Conservation (phyloP, 164 flowering plant species). For the Taxillus chinensis region DNA sequence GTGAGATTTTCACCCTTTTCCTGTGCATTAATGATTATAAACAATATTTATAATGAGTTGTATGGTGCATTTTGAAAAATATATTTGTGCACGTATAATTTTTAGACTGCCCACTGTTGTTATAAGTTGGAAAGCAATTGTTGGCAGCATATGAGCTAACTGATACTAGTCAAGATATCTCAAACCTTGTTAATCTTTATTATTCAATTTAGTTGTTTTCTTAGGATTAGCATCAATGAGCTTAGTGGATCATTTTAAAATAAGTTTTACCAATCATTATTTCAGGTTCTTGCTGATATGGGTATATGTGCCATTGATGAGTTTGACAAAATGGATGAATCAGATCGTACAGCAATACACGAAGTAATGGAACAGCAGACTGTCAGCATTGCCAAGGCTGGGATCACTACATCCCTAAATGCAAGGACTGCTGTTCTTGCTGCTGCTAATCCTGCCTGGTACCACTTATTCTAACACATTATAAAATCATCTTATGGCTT, state of each 20-base stretch:
- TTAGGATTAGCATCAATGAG: not conserved
- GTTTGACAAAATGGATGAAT: conserved; percentile 99
- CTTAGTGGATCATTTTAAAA: not conserved
- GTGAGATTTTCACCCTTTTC: conserved; percentile 28
- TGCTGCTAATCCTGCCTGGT: conserved; percentile 99
- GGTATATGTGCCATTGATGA: conserved; percentile 99
- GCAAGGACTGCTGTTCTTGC: conserved; percentile 98
- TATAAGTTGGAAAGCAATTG: no score
- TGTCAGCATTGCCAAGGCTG: conserved; percentile 99
- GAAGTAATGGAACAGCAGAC: conserved; percentile 99
- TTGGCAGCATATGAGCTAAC: no score
- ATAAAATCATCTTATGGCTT: no score
- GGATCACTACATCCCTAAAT: conserved; percentile 94
- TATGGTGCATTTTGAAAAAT: no score
- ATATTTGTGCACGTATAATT: no score
- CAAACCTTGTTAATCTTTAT: no score
- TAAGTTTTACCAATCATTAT: not conserved
- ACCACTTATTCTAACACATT: conserved; percentile 5
- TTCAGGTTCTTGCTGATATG: conserved; percentile 97
- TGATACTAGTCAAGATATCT: no score
- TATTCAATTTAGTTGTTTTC: not conserved
- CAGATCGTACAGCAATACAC: conserved; percentile 94
- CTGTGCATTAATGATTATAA: not conserved
- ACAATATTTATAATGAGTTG: no score
- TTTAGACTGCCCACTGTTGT: no score